A percentile compares a stretch with the other conserved stretches of the same genome.
Conservation (phyloP, 2,329 filamentous ascomycete species). For the Colletotrichum eleusines region DNA sequence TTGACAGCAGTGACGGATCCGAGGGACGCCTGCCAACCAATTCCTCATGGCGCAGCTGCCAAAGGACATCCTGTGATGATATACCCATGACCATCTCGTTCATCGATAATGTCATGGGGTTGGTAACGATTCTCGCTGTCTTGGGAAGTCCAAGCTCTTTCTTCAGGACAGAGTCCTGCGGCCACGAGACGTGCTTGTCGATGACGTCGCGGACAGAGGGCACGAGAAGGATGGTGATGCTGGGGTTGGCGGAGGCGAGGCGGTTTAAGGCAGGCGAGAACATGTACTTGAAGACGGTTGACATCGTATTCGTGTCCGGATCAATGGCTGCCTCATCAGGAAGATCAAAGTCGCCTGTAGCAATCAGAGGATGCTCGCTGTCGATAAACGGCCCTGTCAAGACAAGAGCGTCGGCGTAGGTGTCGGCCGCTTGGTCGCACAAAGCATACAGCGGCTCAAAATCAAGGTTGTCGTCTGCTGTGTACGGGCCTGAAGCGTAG, state of each 20-base stretch:
- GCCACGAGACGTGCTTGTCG: slow-evolving; percentile 88
- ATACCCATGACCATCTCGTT: slow-evolving; percentile 90
- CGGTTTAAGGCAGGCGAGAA: slow-evolving; percentile 80
- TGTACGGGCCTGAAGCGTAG: slow-evolving; percentile 89
- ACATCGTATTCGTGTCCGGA: slow-evolving; percentile 82
- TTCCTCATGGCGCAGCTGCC: slow-evolving; percentile 84
- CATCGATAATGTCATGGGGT: slow-evolving; percentile 88
- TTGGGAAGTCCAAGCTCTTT: slow-evolving; percentile 85
- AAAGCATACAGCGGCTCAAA: slow-evolving; percentile 89
- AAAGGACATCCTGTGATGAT: slow-evolving; percentile 85
- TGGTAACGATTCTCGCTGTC: slow-evolving; percentile 81
- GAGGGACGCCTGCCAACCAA: slow-evolving; percentile 67
- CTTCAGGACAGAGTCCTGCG: slow-evolving; percentile 71
- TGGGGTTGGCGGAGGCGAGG: slow-evolving; percentile 77
- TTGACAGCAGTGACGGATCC: slow-evolving; percentile 72
- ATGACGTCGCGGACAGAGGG: slow-evolving; percentile 88
- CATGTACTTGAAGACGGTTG: slow-evolving; percentile 84
- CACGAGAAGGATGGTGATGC: slow-evolving; percentile 83
- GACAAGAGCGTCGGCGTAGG: slow-evolving; percentile 81
- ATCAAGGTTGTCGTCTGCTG: slow-evolving; percentile 89
- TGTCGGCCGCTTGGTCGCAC: slow-evolving; percentile 80
- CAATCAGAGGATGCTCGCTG: slow-evolving; percentile 88
- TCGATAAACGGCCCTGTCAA: slow-evolving; percentile 92
- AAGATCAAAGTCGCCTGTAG: slow-evolving; percentile 82
- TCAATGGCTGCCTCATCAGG: slow-evolving; percentile 76